phyloP scores from a whole-genome alignment of 257 asterid species.

The Petunia axillaris region DNA sequence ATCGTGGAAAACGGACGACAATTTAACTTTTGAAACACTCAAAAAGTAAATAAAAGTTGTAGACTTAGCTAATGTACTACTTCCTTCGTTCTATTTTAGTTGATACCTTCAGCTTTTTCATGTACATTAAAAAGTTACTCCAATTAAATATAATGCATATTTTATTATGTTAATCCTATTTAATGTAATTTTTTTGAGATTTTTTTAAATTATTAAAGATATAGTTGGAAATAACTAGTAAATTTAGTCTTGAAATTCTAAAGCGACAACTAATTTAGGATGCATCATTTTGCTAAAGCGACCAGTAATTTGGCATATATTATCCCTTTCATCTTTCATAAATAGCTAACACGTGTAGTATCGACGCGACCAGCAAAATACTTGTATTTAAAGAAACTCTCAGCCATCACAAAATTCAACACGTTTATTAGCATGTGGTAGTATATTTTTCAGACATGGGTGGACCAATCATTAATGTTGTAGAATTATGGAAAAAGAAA shows the following conservation, averaged over 20 bases:
- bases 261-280: no score
- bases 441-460: not conserved
- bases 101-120: no score
- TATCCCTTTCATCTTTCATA: not conserved
- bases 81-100: no score
- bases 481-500: not conserved
- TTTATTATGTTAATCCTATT: no score
- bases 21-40: not conserved
- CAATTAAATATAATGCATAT: no score
- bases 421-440: not conserved
- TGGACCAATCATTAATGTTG: not conserved
- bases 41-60: not conserved
- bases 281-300: no score
- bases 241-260: no score
- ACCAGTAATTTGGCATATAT: not conserved
- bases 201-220: no score
- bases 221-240: no score
- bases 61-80: not conserved
- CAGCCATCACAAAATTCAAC: not conserved
- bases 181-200: no score
- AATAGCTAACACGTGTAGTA: not conserved
- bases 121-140: no score
- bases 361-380: not conserved
- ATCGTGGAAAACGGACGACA: not conserved
- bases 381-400: not conserved